phyloP scores from a whole-genome alignment of 2,329 filamentous ascomycete species.

The Nectriaceae sp. region DNA sequence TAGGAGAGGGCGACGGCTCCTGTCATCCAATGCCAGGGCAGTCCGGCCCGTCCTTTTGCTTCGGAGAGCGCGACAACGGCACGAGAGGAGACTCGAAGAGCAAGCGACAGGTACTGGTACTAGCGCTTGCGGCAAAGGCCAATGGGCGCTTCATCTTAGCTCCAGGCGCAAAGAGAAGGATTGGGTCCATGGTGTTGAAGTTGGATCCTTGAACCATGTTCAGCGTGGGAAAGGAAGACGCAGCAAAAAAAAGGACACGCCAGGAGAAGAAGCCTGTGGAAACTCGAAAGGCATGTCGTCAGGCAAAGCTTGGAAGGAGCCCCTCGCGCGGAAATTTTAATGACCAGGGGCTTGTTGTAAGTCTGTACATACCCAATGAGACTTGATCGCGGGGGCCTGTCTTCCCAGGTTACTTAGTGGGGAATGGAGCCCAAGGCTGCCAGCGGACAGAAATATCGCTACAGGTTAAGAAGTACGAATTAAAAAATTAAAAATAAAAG shows the following conservation, averaged over 20 bases:
- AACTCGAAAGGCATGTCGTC: slow-evolving; percentile 13
- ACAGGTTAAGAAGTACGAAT: slow-evolving; percentile 1
- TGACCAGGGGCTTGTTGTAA: slow-evolving; percentile 10
- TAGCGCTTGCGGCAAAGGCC: slow-evolving; percentile 13
- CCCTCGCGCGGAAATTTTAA: slow-evolving; percentile 19
- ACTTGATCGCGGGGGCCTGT: slow-evolving; percentile 13
- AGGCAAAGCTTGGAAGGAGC: slow-evolving; percentile 6
- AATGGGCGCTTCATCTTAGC: slow-evolving; percentile 11
- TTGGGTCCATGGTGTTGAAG: slow-evolving; percentile 18
- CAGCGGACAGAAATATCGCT: slow-evolving; percentile 11
- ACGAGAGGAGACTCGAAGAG: slow-evolving; percentile 21
- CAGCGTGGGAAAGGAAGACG: slow-evolving; percentile 7
- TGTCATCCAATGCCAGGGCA: slow-evolving; percentile 9
- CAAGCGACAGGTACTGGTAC: slow-evolving; percentile 15
- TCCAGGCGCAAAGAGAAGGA: slow-evolving; percentile 10
- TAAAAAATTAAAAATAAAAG: neutral
- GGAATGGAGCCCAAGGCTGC: slow-evolving; percentile 16
- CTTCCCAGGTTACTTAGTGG: slow-evolving; percentile 5
- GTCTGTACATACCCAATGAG: slow-evolving; percentile 9
- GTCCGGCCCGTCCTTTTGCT: slow-evolving; percentile 20
- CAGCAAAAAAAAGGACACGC: slow-evolving; percentile 2
- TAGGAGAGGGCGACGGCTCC: slow-evolving; percentile 18
- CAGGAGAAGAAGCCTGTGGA: slow-evolving; percentile 14
- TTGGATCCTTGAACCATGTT: slow-evolving; percentile 23
- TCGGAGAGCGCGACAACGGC: slow-evolving; percentile 27